Evolutionary conservation across 2,329 filamentous ascomycete genomes (phyloP).

Genomic region (Verticillium zaregamsianum): DNA sequence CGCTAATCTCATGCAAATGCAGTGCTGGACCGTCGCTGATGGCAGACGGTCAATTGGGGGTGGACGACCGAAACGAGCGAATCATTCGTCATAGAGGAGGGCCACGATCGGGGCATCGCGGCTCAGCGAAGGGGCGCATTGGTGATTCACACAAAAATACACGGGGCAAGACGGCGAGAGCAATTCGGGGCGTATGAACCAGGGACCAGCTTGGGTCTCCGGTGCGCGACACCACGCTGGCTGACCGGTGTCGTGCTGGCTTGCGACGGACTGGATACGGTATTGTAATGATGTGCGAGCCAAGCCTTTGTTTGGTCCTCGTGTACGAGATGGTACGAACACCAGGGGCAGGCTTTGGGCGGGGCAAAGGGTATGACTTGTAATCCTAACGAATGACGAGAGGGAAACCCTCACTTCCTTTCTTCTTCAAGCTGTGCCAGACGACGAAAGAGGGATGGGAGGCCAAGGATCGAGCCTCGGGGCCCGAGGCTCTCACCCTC

Average conservation of each 20-base stretch:
- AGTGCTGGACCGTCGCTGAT: neutral
- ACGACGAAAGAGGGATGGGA: neutral
- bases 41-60: neutral
- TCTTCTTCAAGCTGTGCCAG: neutral
- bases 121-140: neutral
- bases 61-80: neutral
- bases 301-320: neutral
- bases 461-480: neutral
- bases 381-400: neutral
- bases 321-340: neutral
- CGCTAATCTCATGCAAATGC: conserved; percentile 1
- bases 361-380: neutral
- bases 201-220: neutral
- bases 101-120: neutral
- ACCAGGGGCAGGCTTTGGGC: neutral
- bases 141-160: neutral
- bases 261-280: neutral
- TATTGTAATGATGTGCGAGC: neutral
- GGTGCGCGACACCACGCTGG: neutral
- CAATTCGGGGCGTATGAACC: neutral
- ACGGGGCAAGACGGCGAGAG: neutral
- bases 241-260: neutral
- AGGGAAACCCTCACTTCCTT: neutral
- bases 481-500: neutral
- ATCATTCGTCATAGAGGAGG: neutral